phyloP scores from a whole-genome alignment of 2,329 filamentous ascomycete genomes.

The Botrytis tulipae region DNA sequence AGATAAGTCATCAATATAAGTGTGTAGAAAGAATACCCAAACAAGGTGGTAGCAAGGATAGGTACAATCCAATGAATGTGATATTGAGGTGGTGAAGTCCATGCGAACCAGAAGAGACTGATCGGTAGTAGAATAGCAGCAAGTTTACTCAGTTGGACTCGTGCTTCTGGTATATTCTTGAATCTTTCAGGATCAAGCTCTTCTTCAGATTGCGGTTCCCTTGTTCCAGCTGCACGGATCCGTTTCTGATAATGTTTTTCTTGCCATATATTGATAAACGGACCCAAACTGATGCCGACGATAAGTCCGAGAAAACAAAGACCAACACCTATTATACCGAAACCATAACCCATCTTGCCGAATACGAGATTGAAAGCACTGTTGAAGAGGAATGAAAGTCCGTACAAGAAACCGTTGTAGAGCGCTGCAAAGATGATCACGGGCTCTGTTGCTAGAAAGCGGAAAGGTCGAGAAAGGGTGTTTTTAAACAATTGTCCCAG shows the following conservation, averaged over 20 bases:
- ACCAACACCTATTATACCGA: constrained; percentile 42
- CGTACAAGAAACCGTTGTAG: constrained; percentile 60
- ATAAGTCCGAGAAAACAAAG: constrained; percentile 42
- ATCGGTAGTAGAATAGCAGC: constrained; percentile 41
- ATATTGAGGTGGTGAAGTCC: constrained; percentile 35
- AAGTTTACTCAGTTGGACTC: constrained; percentile 43
- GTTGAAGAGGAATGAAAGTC: constrained; percentile 46
- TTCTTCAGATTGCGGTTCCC: not conserved
- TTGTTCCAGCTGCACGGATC: constrained; percentile 40
- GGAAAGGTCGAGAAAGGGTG: constrained; percentile 41
- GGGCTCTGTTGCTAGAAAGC: constrained; percentile 58
- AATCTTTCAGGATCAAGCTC: constrained; percentile 28
- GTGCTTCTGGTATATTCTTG: constrained; percentile 43
- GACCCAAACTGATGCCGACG: constrained; percentile 43
- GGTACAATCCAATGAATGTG: constrained; percentile 44
- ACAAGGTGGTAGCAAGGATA: constrained; percentile 48
- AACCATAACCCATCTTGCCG: constrained; percentile 43
- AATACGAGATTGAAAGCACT: constrained; percentile 49
- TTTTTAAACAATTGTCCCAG: constrained; percentile 18
- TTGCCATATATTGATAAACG: constrained; percentile 44
- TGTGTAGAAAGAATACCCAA: constrained; percentile 51
- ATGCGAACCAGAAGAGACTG: constrained; percentile 42
- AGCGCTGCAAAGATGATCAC: constrained; percentile 59
- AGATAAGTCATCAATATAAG: constrained; percentile 50
- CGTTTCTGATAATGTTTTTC: constrained; percentile 40